phyloP scores from a whole-genome alignment of 2,329 filamentous ascomycete species.

The Xylaria sp. region DNA sequence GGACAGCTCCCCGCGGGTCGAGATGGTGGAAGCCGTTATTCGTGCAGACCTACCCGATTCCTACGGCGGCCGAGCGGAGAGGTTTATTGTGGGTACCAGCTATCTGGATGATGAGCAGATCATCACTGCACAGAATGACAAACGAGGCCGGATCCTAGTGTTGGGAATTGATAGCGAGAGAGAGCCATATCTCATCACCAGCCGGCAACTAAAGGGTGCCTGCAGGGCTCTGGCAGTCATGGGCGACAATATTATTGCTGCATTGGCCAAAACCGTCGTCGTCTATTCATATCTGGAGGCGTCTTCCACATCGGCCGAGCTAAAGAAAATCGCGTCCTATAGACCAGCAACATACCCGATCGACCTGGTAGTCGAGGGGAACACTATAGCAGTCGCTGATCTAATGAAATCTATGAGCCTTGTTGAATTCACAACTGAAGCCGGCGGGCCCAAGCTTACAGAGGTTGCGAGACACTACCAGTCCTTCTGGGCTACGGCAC shows the following conservation, averaged over 20 bases:
- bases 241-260: slow-evolving; percentile 79
- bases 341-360: slow-evolving; percentile 84
- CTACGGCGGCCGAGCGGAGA: slow-evolving; percentile 65
- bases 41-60: slow-evolving; percentile 71
- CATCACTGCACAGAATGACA: slow-evolving; percentile 48
- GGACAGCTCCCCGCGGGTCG: slow-evolving; percentile 53
- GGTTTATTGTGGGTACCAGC: slow-evolving; percentile 91
- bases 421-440: slow-evolving; percentile 69
- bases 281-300: slow-evolving; percentile 62
- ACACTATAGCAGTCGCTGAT: slow-evolving; percentile 83
- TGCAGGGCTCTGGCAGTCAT: slow-evolving; percentile 81
- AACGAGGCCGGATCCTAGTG: slow-evolving; percentile 80
- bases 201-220: slow-evolving; percentile 74
- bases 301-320: slow-evolving; percentile 58
- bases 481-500: slow-evolving; percentile 80
- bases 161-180: slow-evolving; percentile 81
- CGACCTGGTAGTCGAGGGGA: slow-evolving; percentile 75
- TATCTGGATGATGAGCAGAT: slow-evolving; percentile 68
- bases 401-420: slow-evolving; percentile 91
- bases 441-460: slow-evolving; percentile 64
- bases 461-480: slow-evolving; percentile 84
- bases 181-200: slow-evolving; percentile 72
- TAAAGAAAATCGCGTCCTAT: slow-evolving; percentile 77
- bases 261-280: slow-evolving; percentile 84
- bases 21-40: slow-evolving; percentile 86